Base-by-base conservation (phyloP, 495 filamentous ascomycete genomes). In the Aspergillus campestris region DNA sequence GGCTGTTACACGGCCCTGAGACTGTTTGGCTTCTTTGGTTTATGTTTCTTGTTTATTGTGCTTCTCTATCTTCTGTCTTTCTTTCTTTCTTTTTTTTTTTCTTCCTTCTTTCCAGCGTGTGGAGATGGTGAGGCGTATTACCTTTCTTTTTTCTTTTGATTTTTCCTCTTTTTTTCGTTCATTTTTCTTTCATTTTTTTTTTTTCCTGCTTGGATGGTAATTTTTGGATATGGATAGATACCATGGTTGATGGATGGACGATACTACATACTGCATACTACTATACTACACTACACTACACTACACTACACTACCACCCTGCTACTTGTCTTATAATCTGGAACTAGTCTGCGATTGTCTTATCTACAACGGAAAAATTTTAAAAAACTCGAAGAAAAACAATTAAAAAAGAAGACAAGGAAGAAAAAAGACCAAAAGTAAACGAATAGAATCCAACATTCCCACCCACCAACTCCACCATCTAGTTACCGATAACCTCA, bases 21-120 rank as follows among this genome's bases (percentile, higher is more conserved):
- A 38, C 40, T 31, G 47, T 51, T 45, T 38, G 31, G 40, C 6
- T 47, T 46, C 33, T 47, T 46, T 32, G 8, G 8, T 40, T 40
- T 13, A 13, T 39, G 15, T 12, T 35, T 41, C 13, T 24, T 36
- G 9, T 33, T 32, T 7, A 28, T 28, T 47, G 34, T 40, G 28
- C 8, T 29, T 15, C 34, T 31, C 18, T 45, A 27, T 37, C 15
- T 38, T 44, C 14, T 34, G 32, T 42, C 5, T 31, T 32, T 49
- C 29, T 44, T 27, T 30, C 12, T 31, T 45, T 40, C 28, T 4
- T 34, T 32, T 28, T 14, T 48, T 15, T 47, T 8, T 18, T 40
- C 31, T 45, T 32, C 30, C 9, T 38, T 15, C 24, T n/a, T 38
- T 15, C 28, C n/a, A 5, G 36, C 36, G 15, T 15, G 27, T 13